These are phyloP conservation scores for Ottelia alismoides DNA, from an alignment of 106 monocot species.

Conservation along the genomic window DNA sequence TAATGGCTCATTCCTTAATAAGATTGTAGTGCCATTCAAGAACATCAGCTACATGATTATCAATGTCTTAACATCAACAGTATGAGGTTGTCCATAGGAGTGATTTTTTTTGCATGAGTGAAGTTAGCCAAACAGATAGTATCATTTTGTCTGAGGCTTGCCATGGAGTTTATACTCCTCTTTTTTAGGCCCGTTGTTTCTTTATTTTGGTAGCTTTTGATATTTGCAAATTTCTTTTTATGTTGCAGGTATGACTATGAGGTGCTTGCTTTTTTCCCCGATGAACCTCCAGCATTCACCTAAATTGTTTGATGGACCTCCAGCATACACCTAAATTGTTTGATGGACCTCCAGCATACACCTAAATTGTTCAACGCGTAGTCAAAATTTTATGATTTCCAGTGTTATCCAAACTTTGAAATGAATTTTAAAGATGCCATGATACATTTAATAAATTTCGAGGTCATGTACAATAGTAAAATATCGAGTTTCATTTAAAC, in stretches of 20 bases:
- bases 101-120: background rate
- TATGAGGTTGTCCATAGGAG: background rate
- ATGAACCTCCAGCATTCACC: background rate
- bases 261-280: conserved; percentile 24
- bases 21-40: no score
- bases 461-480: background rate
- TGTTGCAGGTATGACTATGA: conserved; percentile 81
- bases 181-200: background rate
- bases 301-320: background rate
- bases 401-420: no score
- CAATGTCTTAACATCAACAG: background rate
- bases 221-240: conserved; percentile 9
- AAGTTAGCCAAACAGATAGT: background rate
- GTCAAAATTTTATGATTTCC: no score
- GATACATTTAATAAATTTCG: background rate
- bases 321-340: background rate
- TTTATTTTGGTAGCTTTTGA: no score
- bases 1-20: no score
- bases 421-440: background rate
- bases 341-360: background rate
- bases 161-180: background rate
- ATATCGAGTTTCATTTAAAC: background rate
- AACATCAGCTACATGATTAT: no score
- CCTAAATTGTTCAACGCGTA: background rate
- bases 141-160: background rate